These are phyloP conservation scores for Lippia alba DNA, from an alignment of 305 asterid genomes.

Conservation along the genomic window DNA sequence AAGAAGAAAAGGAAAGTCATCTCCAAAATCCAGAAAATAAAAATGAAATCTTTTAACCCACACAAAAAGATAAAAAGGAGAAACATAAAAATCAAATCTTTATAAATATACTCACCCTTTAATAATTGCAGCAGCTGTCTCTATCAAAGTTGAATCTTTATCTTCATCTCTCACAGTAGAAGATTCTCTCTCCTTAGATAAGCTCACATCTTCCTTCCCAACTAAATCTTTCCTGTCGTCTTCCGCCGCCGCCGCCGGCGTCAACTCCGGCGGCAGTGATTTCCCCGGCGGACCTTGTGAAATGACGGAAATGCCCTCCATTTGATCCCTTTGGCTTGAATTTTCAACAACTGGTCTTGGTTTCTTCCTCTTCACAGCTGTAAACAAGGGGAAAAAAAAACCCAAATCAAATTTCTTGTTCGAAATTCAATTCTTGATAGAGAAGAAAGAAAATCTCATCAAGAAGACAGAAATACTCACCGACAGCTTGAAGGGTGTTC, in stretches of 20 bases:
- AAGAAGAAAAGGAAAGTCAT: conserved; percentile 5
- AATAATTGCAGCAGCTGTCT: conserved; percentile 42
- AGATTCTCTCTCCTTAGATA: conserved; percentile 49
- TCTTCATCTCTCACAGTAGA: conserved; percentile 44
- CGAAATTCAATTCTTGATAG: not conserved
- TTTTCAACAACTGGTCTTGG: conserved; percentile 64
- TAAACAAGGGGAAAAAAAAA: conserved; percentile 8
- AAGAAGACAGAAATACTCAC: conserved; percentile 42
- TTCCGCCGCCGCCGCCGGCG: conserved; percentile 34
- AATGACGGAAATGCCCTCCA: conserved; percentile 39
- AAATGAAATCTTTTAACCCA: not conserved
- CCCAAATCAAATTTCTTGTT: conserved; percentile 10
- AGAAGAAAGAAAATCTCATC: not conserved
- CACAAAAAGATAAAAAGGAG: not conserved
- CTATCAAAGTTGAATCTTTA: conserved; percentile 40
- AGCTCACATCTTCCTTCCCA: conserved; percentile 44
- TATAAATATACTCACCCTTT: conserved; percentile 51
- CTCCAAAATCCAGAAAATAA: not conserved
- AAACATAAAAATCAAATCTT: conserved; percentile 25
- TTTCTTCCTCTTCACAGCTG: conserved; percentile 59
- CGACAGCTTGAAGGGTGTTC: conserved; percentile 53
- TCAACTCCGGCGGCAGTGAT: conserved; percentile 42
- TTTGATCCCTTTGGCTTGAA: conserved; percentile 52
- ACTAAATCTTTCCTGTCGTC: conserved; percentile 43
- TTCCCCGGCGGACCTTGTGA: conserved; percentile 33